Percentiles rank a stretch among this genome's conserved stretches.
Conservation (phyloP, 352 stramenopile genomes). For the Pythium chondricola region DNA sequence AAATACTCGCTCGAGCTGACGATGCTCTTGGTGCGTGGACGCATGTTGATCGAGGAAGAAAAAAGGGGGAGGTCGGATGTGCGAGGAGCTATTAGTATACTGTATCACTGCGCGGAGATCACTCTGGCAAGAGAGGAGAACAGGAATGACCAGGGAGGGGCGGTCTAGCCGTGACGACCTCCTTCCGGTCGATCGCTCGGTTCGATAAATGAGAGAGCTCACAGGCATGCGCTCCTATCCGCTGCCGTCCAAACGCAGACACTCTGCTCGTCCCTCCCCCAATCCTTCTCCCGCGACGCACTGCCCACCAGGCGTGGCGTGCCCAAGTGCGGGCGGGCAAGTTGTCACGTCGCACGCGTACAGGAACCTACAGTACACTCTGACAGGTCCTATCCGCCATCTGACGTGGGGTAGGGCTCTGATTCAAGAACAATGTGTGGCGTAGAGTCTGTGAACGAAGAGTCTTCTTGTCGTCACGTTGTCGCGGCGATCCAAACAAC, state of each 20-base stretch:
- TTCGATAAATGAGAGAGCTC: slow-evolving; percentile 17
- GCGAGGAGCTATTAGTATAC: no score
- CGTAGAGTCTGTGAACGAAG: no score
- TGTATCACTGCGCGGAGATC: no score
- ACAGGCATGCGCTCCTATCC: no score
- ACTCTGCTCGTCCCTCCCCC: slow-evolving; percentile 1
- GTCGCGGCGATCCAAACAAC: neutral
- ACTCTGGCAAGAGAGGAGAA: no score
- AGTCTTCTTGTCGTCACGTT: slow-evolving; percentile 7
- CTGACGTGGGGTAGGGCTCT: slow-evolving; percentile 13
- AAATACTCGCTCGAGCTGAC: slow-evolving; percentile 75
- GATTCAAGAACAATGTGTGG: no score
- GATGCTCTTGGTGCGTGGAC: slow-evolving; percentile 65
- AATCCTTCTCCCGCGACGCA: slow-evolving; percentile 7
- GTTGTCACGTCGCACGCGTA: slow-evolving; percentile 14
- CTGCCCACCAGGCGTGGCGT: slow-evolving; percentile 1
- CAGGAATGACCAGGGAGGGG: no score
- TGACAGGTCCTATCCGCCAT: slow-evolving; percentile 11
- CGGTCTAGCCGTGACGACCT: no score
- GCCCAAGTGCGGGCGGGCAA: neutral
- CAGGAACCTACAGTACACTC: slow-evolving; percentile 8
- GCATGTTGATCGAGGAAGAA: no score
- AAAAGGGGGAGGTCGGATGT: no score
- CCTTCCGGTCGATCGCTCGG: no score
- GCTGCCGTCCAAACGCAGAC: no score